Base-by-base conservation (phyloP, 257 asterid genomes). In the Penstemon eatonii region DNA sequence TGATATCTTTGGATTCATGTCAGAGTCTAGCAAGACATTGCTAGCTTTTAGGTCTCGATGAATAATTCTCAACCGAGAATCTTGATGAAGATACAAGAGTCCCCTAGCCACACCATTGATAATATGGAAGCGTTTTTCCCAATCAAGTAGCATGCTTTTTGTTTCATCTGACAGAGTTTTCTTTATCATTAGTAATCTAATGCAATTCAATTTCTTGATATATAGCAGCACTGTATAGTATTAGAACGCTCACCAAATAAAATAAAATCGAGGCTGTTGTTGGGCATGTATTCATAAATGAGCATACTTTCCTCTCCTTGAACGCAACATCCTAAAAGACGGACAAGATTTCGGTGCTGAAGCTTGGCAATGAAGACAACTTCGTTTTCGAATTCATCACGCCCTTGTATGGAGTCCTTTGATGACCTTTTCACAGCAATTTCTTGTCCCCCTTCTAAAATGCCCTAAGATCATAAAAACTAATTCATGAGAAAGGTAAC, bases 401-500 rank as follows among this genome's bases (percentile, higher is more conserved):
- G 33, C 4, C 73, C 73, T 36, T 68, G 73, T 6, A 13, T 19
- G 1, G 73, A 68, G 37, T 55, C 47, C 36, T 36, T 45, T n/a
- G 73, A 68, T 38, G 58, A 49, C 19, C 73, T 60, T 46, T 77
- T 77, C 41, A 77, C 65, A 13, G 78, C 81, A 40, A 77, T 58
- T 7, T 67, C 60, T 64, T 77, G 72, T 18, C 81, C 78, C 11
- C 44, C 52, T 53, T 66, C 60, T 13, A 41, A 53, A 33, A 41
- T 33, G 0, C 71, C 54, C 63, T 66, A 44, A 4, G 52, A 15
- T 54, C 25, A 40, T 4, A 45, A 25, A 45, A 9, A 63, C 6
- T 52, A 8, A 38, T 41, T 18, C 43, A 9, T 66, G n/a, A 4
- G 71, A 40, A 13, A 53, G 3, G 19, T 40, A 39, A n/a, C 8